A percentile compares a stretch with the other conserved stretches of the same genome.
Evolutionary conservation across 805 yeast genomes (phyloP).

Genomic region (Metschnikowia santaceciliae): DNA sequence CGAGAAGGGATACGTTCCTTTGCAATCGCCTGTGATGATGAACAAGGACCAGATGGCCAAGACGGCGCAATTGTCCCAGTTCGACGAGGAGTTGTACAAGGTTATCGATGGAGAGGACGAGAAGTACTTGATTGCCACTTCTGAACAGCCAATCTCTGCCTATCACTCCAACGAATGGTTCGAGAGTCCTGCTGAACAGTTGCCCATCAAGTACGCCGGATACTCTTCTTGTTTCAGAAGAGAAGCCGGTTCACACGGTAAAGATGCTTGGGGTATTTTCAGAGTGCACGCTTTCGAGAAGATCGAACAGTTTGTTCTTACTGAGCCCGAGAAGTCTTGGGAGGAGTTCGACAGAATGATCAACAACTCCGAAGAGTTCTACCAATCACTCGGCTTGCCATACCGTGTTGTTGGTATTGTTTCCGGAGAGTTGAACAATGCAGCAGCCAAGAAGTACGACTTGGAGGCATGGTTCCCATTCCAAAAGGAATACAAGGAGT

Average conservation of each 20-base stretch:
- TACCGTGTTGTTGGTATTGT: conserved; percentile 98
- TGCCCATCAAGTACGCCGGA: conserved; percentile 96
- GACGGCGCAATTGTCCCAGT: conserved; percentile 96
- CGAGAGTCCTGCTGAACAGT: conserved; percentile 93
- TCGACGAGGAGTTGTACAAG: conserved; percentile 97
- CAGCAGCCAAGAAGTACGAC: conserved; percentile 98
- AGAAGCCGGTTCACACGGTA: conserved; percentile 99
- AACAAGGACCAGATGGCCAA: conserved; percentile 99
- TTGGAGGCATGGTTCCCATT: conserved; percentile 99
- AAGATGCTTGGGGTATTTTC: conserved; percentile 99
- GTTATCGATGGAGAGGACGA: conserved; percentile 97
- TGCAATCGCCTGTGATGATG: conserved; percentile 99
- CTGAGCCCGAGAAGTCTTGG: conserved; percentile 99
- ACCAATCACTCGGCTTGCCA: conserved; percentile 86
- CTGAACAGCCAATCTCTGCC: conserved; percentile 98
- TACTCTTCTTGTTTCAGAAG: conserved; percentile 98
- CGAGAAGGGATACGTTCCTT: conserved; percentile 73
- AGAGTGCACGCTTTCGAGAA: conserved; percentile 98
- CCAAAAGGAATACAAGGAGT: conserved; percentile 97
- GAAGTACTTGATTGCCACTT: conserved; percentile 95
- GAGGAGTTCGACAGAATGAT: conserved; percentile 96
- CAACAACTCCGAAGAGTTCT: conserved; percentile 83
- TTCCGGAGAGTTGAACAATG: conserved; percentile 96
- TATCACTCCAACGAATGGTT: conserved; percentile 98
- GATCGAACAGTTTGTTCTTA: conserved; percentile 91